Conservation (phyloP, 768 basidiomycete genomes). For the Collybia sp. region DNA sequence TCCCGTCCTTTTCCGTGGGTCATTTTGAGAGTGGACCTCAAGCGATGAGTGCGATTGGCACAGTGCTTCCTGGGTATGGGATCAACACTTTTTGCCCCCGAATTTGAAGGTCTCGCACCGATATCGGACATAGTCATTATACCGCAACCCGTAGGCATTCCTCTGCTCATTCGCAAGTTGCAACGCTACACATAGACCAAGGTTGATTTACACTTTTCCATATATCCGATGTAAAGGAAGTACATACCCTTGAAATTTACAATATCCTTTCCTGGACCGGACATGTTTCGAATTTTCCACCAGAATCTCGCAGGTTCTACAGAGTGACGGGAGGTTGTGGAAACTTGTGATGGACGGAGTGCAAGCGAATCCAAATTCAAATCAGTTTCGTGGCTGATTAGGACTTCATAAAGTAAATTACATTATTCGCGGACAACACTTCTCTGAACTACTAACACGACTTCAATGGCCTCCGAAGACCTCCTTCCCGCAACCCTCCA, state of each 20-base stretch:
- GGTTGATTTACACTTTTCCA: background rate
- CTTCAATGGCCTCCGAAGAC: conserved; percentile 51
- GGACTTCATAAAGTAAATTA: conserved; percentile 1
- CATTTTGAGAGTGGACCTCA: conserved; percentile 79
- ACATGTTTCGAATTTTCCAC: conserved; percentile 16
- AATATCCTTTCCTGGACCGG: conserved; percentile 18
- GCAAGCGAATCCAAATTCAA: conserved; percentile 5
- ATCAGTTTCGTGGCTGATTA: conserved; percentile 2
- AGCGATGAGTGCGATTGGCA: conserved; percentile 82
- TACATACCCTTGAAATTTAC: conserved; percentile 32
- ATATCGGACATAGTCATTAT: conserved; percentile 85
- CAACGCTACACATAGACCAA: conserved; percentile 48
- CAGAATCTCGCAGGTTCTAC: conserved; percentile 9
- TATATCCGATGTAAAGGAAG: background rate
- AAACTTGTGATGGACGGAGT: conserved; percentile 5
- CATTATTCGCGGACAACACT: background rate
- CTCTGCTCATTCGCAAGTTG: conserved; percentile 86
- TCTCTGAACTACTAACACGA: conserved; percentile 1
- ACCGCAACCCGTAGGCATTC: conserved; percentile 85
- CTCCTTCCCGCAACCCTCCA: conserved; percentile 82
- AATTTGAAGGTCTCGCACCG: conserved; percentile 37
- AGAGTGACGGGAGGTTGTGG: conserved; percentile 6
- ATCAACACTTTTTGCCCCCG: too few species aligned
- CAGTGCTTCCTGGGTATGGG: conserved; percentile 71
- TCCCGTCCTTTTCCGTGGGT: conserved; percentile 88